phyloP scores from a whole-genome alignment of 495 filamentous ascomycete species.

The Neurospora terricola region DNA sequence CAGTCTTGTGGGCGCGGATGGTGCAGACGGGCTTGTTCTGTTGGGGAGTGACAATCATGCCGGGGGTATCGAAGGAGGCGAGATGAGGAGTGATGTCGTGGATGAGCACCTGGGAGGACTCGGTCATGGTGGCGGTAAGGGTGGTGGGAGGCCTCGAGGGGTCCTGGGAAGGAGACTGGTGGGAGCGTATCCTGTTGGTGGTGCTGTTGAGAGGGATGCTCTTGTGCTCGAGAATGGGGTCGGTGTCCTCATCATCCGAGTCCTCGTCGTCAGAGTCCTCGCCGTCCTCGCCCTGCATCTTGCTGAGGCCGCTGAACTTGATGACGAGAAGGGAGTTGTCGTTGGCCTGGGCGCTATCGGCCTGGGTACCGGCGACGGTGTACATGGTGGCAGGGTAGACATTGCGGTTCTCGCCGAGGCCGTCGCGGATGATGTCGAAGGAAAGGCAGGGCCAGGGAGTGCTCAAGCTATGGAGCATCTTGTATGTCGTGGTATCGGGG shows the following conservation, averaged over 20 bases:
- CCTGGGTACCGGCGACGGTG: constrained; percentile 88
- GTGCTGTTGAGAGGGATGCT: constrained; percentile 74
- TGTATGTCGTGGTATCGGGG: constrained; percentile 83
- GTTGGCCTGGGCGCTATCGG: constrained; percentile 57
- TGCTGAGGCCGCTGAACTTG: constrained; percentile 84
- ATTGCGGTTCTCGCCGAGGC: constrained; percentile 80
- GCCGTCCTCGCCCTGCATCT: constrained; percentile 60
- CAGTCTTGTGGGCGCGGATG: constrained; percentile 79
- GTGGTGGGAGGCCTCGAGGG: constrained; percentile 63
- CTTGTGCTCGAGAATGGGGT: constrained; percentile 89
- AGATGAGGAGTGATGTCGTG: constrained; percentile 88
- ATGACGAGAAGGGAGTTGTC: constrained; percentile 93
- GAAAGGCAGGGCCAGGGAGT: constrained; percentile 94
- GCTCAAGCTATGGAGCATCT: constrained; percentile 89
- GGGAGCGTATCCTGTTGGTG: constrained; percentile 83
- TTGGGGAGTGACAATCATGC: constrained; percentile 64
- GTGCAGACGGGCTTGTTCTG: constrained; percentile 80
- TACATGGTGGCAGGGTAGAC: constrained; percentile 90
- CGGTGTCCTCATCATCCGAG: constrained; percentile 66
- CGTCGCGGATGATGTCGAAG: constrained; percentile 83
- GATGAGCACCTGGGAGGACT: constrained; percentile 78
- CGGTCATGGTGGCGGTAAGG: constrained; percentile 82
- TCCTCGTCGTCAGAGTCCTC: constrained; percentile 63
- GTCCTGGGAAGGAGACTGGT: constrained; percentile 62
- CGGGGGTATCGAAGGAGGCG: constrained; percentile 77